phyloP scores from a whole-genome alignment of 768 basidiomycete genomes.

The Paxillus involutus region DNA sequence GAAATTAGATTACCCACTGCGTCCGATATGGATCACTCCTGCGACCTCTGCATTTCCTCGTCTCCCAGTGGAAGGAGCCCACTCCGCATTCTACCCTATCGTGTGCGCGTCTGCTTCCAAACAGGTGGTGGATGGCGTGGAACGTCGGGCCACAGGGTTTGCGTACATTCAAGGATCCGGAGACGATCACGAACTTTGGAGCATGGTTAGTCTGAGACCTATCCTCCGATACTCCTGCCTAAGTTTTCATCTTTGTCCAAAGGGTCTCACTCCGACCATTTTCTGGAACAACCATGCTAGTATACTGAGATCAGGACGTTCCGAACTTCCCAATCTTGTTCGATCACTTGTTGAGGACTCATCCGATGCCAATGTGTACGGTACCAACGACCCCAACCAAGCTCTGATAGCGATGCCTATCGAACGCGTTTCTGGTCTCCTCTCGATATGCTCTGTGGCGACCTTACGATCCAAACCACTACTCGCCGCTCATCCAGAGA shows the following conservation, averaged over 20 bases:
- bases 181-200: slow-evolving; percentile 93
- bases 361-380: not conserved
- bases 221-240: not conserved
- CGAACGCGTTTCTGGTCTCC: slow-evolving; percentile 34
- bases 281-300: slow-evolving; percentile 63
- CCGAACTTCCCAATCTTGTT: slow-evolving; percentile 44
- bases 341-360: slow-evolving; percentile 12
- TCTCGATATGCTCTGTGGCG: slow-evolving; percentile 39
- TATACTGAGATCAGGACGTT: slow-evolving; percentile 49
- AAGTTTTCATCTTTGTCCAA: not conserved
- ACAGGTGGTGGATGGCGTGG: slow-evolving; percentile 57
- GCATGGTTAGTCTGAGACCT: slow-evolving; percentile 48
- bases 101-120: slow-evolving; percentile 87
- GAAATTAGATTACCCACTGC: slow-evolving; percentile 58
- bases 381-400: not conserved
- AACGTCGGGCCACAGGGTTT: slow-evolving; percentile 67
- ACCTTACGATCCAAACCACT: slow-evolving; percentile 19
- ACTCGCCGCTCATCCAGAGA: not conserved
- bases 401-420: slow-evolving; percentile 13
- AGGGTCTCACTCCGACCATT: slow-evolving; percentile 74
- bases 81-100: slow-evolving; percentile 57
- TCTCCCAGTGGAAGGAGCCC: slow-evolving; percentile 20
- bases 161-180: slow-evolving; percentile 92
- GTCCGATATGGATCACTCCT: slow-evolving; percentile 89
- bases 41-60: slow-evolving; percentile 52